phyloP scores from a whole-genome alignment of 176 grass and related monocot species.

The Carex cristatella region DNA sequence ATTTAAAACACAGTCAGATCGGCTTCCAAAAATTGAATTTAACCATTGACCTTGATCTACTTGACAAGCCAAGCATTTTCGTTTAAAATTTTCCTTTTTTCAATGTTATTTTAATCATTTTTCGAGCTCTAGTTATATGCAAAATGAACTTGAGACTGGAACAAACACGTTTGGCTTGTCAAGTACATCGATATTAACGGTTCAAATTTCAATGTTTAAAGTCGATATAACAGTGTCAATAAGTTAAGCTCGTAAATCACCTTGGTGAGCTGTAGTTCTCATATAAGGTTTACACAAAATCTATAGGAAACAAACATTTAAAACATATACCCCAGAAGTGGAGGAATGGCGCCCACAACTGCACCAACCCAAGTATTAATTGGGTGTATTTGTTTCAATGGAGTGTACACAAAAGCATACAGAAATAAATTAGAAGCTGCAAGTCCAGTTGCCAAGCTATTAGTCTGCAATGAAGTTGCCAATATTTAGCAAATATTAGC shows the following conservation, averaged over 20 bases:
- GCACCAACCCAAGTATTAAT: conserved; percentile 99
- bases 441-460: conserved; percentile 73
- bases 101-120: neutral
- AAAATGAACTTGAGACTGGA: neutral
- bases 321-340: conserved; percentile 77
- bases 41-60: neutral
- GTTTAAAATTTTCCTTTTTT: neutral
- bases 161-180: neutral
- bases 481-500: conserved; percentile 44
- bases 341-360: conserved; percentile 91
- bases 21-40: neutral
- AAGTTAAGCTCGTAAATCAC: neutral
- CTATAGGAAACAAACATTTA: conserved; percentile 18
- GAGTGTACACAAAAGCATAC: conserved; percentile 98
- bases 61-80: neutral
- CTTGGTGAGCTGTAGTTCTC: neutral
- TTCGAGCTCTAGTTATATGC: neutral
- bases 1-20: neutral
- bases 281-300: neutral
- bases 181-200: neutral
- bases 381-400: conserved; percentile 97
- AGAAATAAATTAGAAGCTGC: conserved; percentile 86
- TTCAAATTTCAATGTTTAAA: neutral
- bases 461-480: conserved; percentile 80
- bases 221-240: neutral